A percentile compares a stretch with the other conserved stretches of the same genome.
phyloP scores from a whole-genome alignment of 495 filamentous ascomycete species.

The Neurospora intermedia region DNA sequence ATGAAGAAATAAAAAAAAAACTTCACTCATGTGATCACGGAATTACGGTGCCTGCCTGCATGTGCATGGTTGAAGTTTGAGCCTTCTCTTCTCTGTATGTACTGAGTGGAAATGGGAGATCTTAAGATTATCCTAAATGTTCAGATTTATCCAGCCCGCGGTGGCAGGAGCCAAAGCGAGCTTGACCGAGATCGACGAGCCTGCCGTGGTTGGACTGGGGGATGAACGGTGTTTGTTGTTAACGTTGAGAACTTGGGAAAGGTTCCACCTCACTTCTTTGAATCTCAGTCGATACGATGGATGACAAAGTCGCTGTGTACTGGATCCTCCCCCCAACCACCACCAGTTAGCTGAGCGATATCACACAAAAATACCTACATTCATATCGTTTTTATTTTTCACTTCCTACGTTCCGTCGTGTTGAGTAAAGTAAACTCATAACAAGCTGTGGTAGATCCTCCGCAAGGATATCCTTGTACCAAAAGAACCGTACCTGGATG shows the following conservation, averaged over 20 bases:
- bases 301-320: neutral
- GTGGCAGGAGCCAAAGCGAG: neutral
- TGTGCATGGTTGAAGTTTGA: neutral
- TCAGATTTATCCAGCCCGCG: neutral
- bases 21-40: neutral
- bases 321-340: neutral
- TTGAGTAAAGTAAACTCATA: neutral
- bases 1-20: neutral
- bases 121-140: no score
- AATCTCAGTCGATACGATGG: neutral
- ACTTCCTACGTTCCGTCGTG: neutral
- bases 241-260: neutral
- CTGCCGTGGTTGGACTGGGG: neutral
- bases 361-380: neutral
- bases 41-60: neutral
- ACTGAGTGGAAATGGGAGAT: neutral
- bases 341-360: neutral
- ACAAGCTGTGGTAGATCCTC: neutral
- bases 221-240: neutral
- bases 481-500: neutral
- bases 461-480: neutral
- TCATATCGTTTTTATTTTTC: neutral
- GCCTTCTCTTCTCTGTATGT: neutral
- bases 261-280: neutral
- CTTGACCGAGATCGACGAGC: neutral